phyloP scores from a whole-genome alignment of 495 filamentous ascomycete genomes.

The Penicillium pulvis region DNA sequence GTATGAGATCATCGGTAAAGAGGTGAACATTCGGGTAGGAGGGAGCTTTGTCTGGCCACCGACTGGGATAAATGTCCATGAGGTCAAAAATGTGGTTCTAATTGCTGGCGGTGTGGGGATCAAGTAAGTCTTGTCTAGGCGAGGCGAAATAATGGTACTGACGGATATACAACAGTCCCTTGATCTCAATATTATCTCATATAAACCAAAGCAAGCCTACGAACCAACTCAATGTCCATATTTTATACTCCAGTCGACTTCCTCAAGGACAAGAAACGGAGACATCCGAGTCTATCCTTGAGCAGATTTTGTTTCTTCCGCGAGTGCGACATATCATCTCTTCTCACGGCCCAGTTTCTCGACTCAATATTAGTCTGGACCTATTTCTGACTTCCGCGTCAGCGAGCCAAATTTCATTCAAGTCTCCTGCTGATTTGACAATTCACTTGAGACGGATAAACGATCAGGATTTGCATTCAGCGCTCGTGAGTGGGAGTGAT shows the following conservation, averaged over 20 bases:
- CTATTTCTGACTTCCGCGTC: conserved; percentile 42
- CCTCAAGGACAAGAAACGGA: conserved; percentile 21
- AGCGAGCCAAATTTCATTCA: conserved; percentile 9
- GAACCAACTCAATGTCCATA: conserved; percentile 31
- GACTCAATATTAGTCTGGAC: conserved; percentile 35
- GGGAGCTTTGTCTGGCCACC: conserved; percentile 82
- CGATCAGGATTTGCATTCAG: conserved; percentile 50
- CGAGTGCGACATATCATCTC: conserved; percentile 47
- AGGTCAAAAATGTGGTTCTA: conserved; percentile 63
- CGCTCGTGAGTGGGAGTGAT: conserved; percentile 41
- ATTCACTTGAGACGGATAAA: conserved; percentile 52
- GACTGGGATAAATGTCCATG: conserved; percentile 34
- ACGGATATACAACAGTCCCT: conserved; percentile 42
- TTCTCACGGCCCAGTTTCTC: conserved; percentile 30
- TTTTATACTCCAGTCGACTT: conserved; percentile 49
- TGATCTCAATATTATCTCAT: conserved; percentile 61
- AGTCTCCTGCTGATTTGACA: conserved; percentile 32
- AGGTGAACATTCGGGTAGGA: conserved; percentile 69
- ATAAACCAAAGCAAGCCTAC: conserved; percentile 35
- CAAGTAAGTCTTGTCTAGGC: conserved; percentile 47
- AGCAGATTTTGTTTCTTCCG: conserved; percentile 64
- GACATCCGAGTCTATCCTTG: conserved; percentile 48
- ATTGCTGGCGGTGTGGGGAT: conserved; percentile 85
- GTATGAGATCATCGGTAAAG: conserved; percentile 55
- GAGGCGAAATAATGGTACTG: background rate